Conservation (phyloP, 2,329 filamentous ascomycete genomes). For the Harringtonia aguacate region DNA sequence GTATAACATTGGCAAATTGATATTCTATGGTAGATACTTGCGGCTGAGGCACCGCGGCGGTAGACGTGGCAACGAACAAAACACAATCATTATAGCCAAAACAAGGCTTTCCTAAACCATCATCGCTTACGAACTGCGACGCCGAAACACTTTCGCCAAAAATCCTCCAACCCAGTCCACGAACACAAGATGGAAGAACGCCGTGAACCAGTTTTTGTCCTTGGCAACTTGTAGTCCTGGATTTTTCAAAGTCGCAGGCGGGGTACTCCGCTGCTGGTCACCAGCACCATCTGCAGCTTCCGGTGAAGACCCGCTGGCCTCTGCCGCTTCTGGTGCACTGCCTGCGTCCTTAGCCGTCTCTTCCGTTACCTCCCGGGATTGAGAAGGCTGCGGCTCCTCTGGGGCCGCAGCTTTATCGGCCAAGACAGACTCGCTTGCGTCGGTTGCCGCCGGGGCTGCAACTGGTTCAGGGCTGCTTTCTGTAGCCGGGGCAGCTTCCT, state of each 20-base stretch:
- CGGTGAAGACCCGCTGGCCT: neutral
- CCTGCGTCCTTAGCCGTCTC: neutral
- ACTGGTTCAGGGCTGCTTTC: no score
- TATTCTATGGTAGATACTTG: no score
- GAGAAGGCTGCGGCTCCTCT: no score
- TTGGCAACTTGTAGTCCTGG: conserved; percentile 12
- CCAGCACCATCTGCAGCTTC: neutral
- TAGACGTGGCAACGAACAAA: no score
- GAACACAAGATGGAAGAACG: conserved; percentile 24
- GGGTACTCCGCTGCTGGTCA: no score
- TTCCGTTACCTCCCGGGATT: neutral
- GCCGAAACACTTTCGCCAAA: conserved; percentile 19
- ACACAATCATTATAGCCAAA: neutral
- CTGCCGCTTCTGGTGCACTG: neutral
- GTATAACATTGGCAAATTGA: no score
- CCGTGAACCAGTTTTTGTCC: conserved; percentile 20
- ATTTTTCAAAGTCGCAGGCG: no score
- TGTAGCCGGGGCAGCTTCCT: neutral
- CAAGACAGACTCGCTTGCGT: no score
- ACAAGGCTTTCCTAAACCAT: neutral
- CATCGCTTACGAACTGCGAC: conserved; percentile 8
- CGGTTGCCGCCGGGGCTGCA: no score
- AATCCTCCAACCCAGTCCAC: conserved; percentile 28
- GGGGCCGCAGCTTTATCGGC: no score
- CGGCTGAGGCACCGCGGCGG: no score